Evolutionary conservation across 352 stramenopile species (phyloP).

Genomic region (Globisporangium splendens): DNA sequence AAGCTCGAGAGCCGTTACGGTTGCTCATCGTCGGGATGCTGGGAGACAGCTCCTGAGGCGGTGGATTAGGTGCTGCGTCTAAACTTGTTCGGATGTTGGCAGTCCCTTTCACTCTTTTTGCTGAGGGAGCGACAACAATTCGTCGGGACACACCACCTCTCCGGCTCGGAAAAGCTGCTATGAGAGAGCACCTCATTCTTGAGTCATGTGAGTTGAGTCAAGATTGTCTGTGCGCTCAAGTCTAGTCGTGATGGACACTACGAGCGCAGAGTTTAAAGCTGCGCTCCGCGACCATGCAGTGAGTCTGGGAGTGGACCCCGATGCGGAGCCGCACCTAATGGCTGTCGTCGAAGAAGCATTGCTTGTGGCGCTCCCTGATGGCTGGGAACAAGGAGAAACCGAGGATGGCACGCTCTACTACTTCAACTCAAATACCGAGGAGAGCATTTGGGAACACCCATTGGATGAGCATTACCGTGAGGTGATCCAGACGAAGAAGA

Average conservation of each 20-base stretch:
- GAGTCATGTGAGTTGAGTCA: neutral
- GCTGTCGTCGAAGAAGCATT: slow-evolving; percentile 51
- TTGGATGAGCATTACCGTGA: slow-evolving; percentile 55
- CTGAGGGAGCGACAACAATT: too few species aligned
- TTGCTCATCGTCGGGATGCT: too few species aligned
- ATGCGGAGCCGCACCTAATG: slow-evolving; percentile 39
- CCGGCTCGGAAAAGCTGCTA: too few species aligned
- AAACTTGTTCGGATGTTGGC: too few species aligned
- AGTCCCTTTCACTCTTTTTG: too few species aligned
- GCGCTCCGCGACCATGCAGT: slow-evolving; percentile 54
- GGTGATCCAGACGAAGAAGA: slow-evolving; percentile 39
- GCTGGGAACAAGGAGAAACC: slow-evolving; percentile 63
- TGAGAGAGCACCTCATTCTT: too few species aligned
- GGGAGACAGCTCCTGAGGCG: too few species aligned
- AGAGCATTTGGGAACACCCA: slow-evolving; percentile 68
- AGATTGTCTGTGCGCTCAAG: neutral
- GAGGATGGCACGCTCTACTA: slow-evolving; percentile 71
- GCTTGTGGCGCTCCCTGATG: slow-evolving; percentile 40
- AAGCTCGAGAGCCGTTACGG: too few species aligned
- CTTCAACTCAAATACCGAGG: slow-evolving; percentile 50
- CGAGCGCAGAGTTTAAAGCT: slow-evolving; percentile 54
- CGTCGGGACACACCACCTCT: too few species aligned
- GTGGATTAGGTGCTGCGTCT: too few species aligned
- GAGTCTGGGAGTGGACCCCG: slow-evolving; percentile 55
- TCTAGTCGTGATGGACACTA: slow-evolving; percentile 24